A percentile compares a stretch with the other conserved stretches of the same genome.
phyloP scores from a whole-genome alignment of 1,139 yeast species.

The Saccharomyces hybrid region DNA sequence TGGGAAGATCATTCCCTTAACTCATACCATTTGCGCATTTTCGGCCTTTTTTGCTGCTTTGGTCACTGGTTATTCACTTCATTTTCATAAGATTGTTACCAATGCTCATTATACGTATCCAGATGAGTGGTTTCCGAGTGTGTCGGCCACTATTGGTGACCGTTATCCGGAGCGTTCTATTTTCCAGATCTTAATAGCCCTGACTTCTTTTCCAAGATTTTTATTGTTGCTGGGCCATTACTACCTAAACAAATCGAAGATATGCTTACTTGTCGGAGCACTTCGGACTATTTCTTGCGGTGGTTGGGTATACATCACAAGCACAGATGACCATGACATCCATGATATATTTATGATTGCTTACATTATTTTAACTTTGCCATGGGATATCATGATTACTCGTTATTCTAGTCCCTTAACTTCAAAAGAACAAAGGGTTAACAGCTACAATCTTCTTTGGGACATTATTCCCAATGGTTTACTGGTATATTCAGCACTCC shows the following conservation, averaged over 20 bases:
- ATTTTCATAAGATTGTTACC: constrained; percentile 77
- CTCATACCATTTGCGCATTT: constrained; percentile 65
- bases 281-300: constrained; percentile 90
- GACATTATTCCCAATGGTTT: constrained; percentile 69
- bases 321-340: constrained; percentile 93
- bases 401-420: constrained; percentile 38
- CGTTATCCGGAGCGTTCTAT: constrained; percentile 90
- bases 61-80: constrained; percentile 62
- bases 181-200: constrained; percentile 72
- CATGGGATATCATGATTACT: constrained; percentile 74
- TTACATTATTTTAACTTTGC: constrained; percentile 79
- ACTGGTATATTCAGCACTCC: constrained; percentile 88
- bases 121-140: constrained; percentile 97
- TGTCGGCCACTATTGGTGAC: constrained; percentile 94
- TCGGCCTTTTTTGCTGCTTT: constrained; percentile 71
- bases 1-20: constrained; percentile 57
- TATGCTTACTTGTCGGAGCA: constrained; percentile 46
- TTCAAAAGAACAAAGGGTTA: constrained; percentile 45
- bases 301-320: constrained; percentile 96
- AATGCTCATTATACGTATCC: constrained; percentile 87
- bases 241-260: constrained; percentile 26
- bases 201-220: constrained; percentile 84
- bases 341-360: constrained; percentile 93
- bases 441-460: constrained; percentile 59
- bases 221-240: constrained; percentile 58